Conservation (phyloP, 805 yeast genomes). For the Tetrapisispora pingtungensis region DNA sequence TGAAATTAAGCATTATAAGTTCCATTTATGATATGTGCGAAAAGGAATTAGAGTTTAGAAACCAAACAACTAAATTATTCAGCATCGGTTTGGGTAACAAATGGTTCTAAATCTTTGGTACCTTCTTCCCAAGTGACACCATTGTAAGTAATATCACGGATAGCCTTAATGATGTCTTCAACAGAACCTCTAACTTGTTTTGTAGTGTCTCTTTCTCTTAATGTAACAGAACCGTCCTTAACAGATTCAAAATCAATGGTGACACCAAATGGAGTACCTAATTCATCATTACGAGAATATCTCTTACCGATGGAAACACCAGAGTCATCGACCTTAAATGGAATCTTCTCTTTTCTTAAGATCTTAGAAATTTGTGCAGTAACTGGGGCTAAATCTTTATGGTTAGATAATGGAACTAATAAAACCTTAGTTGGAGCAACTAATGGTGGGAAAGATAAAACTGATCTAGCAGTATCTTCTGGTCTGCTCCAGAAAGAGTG, state of each 20-base stretch:
- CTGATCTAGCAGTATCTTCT: constrained; percentile 80
- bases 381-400: constrained; percentile 68
- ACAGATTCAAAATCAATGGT: constrained; percentile 91
- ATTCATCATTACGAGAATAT: constrained; percentile 94
- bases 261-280: constrained; percentile 96
- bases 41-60: too few relatives aligned
- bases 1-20: background rate
- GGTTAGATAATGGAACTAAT: constrained; percentile 85
- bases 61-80: background rate
- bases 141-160: constrained; percentile 61
- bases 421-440: constrained; percentile 98
- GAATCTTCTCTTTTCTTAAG: constrained; percentile 73
- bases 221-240: constrained; percentile 76
- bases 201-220: constrained; percentile 94
- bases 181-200: constrained; percentile 92
- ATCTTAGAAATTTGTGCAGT: constrained; percentile 56
- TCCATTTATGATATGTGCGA: background rate
- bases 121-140: constrained; percentile 79
- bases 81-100: constrained; percentile 53
- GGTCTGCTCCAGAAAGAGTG: constrained; percentile 94
- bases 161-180: constrained; percentile 60
- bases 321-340: constrained; percentile 93
- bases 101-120: constrained; percentile 57
- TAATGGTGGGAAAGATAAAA: constrained; percentile 82
- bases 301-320: constrained; percentile 95